Conservation (phyloP, 192 early-diverging fungal species). For the Fimicolochytrium jonesii region DNA sequence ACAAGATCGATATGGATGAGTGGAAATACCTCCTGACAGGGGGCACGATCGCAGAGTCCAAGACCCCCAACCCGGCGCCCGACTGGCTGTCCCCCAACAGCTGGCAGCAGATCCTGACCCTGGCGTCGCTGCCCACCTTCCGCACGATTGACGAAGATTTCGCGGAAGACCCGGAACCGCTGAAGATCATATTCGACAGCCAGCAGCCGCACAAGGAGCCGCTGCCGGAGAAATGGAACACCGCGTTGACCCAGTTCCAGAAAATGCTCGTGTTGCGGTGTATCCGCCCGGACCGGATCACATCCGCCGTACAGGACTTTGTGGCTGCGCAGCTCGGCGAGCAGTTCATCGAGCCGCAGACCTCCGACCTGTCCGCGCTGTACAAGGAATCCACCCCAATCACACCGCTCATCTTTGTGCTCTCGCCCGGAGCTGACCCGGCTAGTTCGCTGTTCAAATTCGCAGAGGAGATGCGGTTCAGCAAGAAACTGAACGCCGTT, state of each 20-base stretch:
- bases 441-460: constrained; percentile 56
- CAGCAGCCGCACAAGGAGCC: constrained; percentile 45
- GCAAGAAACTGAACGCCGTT: constrained; percentile 50
- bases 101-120: constrained; percentile 47
- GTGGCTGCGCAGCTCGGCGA: constrained; percentile 48
- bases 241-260: constrained; percentile 39
- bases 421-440: constrained; percentile 56
- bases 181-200: constrained; percentile 49
- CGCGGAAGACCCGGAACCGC: constrained; percentile 33
- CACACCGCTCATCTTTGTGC: constrained; percentile 54
- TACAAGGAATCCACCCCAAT: constrained; percentile 54
- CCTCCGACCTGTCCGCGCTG: constrained; percentile 47
- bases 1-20: constrained; percentile 54
- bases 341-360: constrained; percentile 54
- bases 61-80: constrained; percentile 43
- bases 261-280: constrained; percentile 49
- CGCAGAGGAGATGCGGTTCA: constrained; percentile 57
- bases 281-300: constrained; percentile 49
- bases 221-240: constrained; percentile 46
- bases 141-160: constrained; percentile 48
- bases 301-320: constrained; percentile 54
- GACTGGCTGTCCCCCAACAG: constrained; percentile 48
- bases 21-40: constrained; percentile 59
- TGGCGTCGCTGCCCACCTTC: constrained; percentile 43
- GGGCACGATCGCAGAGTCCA: constrained; percentile 32